A percentile compares a stretch with the other conserved stretches of the same genome.
Evolutionary conservation across 192 early-diverging fungal species (phyloP).

Genomic region (Umbelopsis sp.): DNA sequence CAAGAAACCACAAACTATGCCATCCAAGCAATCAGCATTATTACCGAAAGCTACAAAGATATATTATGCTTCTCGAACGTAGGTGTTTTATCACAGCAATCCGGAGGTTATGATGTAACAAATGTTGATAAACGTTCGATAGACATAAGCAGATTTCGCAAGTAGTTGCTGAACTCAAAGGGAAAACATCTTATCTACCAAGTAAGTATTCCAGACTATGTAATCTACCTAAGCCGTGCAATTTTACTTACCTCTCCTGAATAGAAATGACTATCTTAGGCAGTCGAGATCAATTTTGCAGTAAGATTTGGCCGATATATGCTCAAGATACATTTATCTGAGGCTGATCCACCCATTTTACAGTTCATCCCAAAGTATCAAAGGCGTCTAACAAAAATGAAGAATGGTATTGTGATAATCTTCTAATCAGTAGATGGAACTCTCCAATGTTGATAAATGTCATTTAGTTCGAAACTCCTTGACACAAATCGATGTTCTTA

Average conservation of each 20-base stretch:
- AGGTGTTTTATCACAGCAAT: not conserved
- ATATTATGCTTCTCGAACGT: constrained; percentile 22
- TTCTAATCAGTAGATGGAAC: not conserved
- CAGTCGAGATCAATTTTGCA: constrained; percentile 55
- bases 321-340: not conserved
- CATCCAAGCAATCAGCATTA: not conserved
- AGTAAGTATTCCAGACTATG: constrained; percentile 15
- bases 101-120: too few species aligned
- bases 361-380: constrained; percentile 35
- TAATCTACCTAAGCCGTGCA: not conserved
- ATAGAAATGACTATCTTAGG: constrained; percentile 48
- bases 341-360: not conserved
- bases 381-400: constrained; percentile 44
- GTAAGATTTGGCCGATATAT: constrained; percentile 10
- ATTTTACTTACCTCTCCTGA: not conserved
- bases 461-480: constrained; percentile 41
- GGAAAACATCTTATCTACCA: constrained; percentile 43
- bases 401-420: constrained; percentile 18
- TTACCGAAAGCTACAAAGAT: not conserved
- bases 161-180: constrained; percentile 21
- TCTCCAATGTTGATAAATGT: not conserved
- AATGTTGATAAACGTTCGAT: too few species aligned
- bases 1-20: not conserved
- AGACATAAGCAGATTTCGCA: constrained; percentile 24
- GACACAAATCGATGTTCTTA: not conserved